Evolutionary conservation across 177 flowering plant genomes (phyloP), one percentile per base, ranked within the genome.

Genomic region (Vitis hybrid): DNA sequence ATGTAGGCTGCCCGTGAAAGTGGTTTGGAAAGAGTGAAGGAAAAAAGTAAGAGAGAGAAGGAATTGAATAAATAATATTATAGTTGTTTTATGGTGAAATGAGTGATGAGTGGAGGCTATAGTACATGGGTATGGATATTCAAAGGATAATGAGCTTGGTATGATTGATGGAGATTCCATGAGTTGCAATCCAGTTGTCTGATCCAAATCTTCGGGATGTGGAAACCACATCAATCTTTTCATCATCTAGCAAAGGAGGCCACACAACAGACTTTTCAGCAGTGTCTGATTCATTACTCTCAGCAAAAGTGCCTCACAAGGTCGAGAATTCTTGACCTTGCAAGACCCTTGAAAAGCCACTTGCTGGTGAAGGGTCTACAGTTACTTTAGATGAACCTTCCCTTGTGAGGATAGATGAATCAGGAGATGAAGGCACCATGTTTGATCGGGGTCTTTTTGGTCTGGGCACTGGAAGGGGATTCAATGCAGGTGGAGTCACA

Each of bases 301-400:
- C 93, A 8, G 78, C 79, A 79, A 88, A 76, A 69, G 79, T 71
- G 69, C 84, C 87, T 80, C 87, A 82, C 92, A 87, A 87, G 91
- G 90, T 84, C 79, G 87, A 73, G 51, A 77, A 66, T 82, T 96
- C 99, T 89, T 93, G 97, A 86, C 92, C 92, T 87, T 95, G 93
- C 88, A 88, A 91, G 88, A 86, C 90, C 94, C 93, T 90, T 64
- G 90, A 71, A 70, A 83, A 83, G 61, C 87, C 92, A 78, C 70
- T 82, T 55, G 76, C 74, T 20, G 85, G 78, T 72, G 85, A 69
- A 77, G 89, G 90, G 83, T 92, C 97, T 66, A 75, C 64, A 13
- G 81, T 67, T 22, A 79, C 83, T 73, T 82, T 92, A 20, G 89
- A 83, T 61, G 88, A 83, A 76, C 88, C 99, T 87, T 96, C 98